phyloP scores from a whole-genome alignment of 306 rosid genomes.

The Sindora glabra region DNA sequence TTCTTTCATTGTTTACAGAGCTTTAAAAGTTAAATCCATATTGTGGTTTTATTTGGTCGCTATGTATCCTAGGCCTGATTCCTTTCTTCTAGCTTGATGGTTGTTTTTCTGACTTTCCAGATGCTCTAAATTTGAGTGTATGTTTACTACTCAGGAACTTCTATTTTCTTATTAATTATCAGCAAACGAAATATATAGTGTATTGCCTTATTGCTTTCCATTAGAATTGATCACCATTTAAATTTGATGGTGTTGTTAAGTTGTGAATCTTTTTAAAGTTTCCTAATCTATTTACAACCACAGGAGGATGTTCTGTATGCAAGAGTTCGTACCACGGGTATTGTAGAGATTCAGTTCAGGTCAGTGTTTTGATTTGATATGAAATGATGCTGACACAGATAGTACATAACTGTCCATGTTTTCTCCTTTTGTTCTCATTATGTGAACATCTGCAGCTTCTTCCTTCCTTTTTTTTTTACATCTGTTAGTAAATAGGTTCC shows the following conservation, averaged over 20 bases:
- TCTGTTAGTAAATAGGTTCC: no score
- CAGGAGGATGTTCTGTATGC: constrained; percentile 97
- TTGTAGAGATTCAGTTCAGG: constrained; percentile 99
- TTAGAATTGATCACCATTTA: neutral
- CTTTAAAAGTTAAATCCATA: neutral
- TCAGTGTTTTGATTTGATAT: constrained; percentile 21
- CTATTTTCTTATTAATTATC: neutral
- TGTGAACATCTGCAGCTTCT: neutral
- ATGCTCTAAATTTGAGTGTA: neutral
- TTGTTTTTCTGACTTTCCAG: neutral
- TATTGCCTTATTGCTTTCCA: neutral
- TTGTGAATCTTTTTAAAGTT: neutral
- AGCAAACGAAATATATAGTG: neutral
- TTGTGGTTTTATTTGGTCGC: neutral
- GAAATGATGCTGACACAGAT: neutral
- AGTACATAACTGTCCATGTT: neutral
- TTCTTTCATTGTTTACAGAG: neutral
- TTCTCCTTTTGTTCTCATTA: neutral
- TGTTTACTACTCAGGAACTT: neutral
- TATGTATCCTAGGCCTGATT: neutral
- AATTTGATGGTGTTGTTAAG: neutral
- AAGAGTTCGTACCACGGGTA: constrained; percentile 96
- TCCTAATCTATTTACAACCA: constrained; percentile 17
- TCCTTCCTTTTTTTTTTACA: no score
- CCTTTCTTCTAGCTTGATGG: neutral